These are phyloP conservation scores for Xylariaceae sp. DNA, from an alignment of 2,329 filamentous ascomycete species.

Conservation along the genomic window DNA sequence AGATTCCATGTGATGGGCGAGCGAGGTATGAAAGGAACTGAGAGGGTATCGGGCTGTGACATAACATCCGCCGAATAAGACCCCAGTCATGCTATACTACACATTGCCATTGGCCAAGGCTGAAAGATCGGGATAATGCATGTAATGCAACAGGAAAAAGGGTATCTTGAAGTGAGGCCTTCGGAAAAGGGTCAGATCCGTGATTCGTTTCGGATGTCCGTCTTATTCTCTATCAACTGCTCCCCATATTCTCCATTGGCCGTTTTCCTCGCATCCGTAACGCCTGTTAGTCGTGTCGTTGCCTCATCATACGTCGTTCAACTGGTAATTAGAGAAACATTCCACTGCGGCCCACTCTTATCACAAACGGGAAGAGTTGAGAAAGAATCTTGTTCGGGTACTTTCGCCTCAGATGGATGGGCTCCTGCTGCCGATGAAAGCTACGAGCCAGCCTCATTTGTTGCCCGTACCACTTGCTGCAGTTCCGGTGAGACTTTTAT, in stretches of 20 bases:
- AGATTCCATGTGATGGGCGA: conserved; percentile 21
- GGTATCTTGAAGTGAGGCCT: conserved; percentile 20
- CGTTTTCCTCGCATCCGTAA: conserved; percentile 7
- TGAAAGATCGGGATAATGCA: conserved; percentile 1
- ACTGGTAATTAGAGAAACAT: neutral
- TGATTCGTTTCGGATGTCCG: conserved; percentile 9
- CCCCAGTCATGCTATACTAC: conserved; percentile 24
- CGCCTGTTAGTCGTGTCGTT: conserved; percentile 9
- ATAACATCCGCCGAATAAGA: conserved; percentile 9
- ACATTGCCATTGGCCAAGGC: conserved; percentile 12
- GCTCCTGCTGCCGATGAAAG: neutral
- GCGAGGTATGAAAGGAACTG: conserved; percentile 12
- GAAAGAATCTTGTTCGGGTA: neutral
- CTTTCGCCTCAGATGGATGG: neutral
- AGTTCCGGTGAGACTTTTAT: conserved; percentile 24
- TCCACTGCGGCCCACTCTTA: neutral
- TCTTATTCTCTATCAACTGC: conserved; percentile 5
- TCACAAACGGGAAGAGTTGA: neutral
- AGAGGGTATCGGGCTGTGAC: conserved; percentile 7
- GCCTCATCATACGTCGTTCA: neutral
- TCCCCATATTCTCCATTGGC: conserved; percentile 10
- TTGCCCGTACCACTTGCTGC: neutral
- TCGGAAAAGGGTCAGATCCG: conserved; percentile 12
- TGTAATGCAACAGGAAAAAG: conserved; percentile 16
- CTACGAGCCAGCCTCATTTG: neutral